Percentiles rank a stretch among this genome's conserved stretches.
phyloP scores from a whole-genome alignment of 1,139 yeast species.

The Barnettozyma hawaiiensis region DNA sequence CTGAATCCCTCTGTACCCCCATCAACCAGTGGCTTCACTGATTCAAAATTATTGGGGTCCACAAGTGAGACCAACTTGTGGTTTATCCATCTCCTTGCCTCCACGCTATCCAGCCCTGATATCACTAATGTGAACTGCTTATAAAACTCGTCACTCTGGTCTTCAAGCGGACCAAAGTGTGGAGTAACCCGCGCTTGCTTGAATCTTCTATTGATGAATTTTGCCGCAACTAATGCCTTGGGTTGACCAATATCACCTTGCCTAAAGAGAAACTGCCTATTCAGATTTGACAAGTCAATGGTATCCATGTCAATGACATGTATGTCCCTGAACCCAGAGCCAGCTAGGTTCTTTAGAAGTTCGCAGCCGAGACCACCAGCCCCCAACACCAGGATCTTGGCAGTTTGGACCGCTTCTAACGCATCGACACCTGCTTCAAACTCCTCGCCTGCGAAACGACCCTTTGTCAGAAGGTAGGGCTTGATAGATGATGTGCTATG shows the following conservation, averaged over 20 bases:
- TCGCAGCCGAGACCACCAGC: constrained; percentile 98
- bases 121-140: constrained; percentile 65
- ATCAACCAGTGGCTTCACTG: constrained; percentile 77
- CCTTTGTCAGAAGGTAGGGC: constrained; percentile 28
- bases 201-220: constrained; percentile 46
- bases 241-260: constrained; percentile 68
- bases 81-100: constrained; percentile 90
- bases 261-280: constrained; percentile 83
- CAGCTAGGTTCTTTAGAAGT: constrained; percentile 74
- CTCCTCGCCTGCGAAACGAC: constrained; percentile 35
- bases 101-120: constrained; percentile 87
- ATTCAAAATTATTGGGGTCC: constrained; percentile 43
- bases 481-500: constrained; percentile 21
- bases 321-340: constrained; percentile 68
- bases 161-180: constrained; percentile 68
- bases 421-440: constrained; percentile 31
- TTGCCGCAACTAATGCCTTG: constrained; percentile 78
- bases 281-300: constrained; percentile 82
- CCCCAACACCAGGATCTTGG: constrained; percentile 55
- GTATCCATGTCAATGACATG: constrained; percentile 94
- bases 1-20: constrained; percentile 96
- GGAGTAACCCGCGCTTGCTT: constrained; percentile 46
- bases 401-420: constrained; percentile 23
- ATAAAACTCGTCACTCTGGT: constrained; percentile 59
- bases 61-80: constrained; percentile 64